phyloP scores from a whole-genome alignment of 2,329 filamentous ascomycete species.

The Pyrenophora graminea region DNA sequence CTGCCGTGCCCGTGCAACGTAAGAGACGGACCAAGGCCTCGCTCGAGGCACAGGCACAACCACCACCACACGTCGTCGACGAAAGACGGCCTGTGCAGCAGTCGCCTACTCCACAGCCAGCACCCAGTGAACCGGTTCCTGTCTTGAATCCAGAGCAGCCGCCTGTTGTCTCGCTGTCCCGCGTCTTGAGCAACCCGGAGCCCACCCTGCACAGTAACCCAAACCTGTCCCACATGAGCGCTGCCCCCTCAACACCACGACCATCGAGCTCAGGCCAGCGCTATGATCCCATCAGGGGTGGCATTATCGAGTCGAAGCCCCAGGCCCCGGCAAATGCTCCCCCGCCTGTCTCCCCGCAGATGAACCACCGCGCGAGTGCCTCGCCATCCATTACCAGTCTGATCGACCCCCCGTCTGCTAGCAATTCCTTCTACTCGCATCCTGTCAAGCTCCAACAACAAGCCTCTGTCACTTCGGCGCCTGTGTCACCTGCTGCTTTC shows the following conservation, averaged over 20 bases:
- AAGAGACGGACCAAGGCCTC: slow-evolving; percentile 54
- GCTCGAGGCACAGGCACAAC: slow-evolving; percentile 33
- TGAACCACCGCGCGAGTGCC: slow-evolving; percentile 77
- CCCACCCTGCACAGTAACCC: slow-evolving; percentile 44
- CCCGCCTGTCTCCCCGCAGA: slow-evolving; percentile 54
- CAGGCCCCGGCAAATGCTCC: slow-evolving; percentile 51
- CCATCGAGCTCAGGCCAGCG: slow-evolving; percentile 74
- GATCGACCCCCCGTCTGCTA: slow-evolving; percentile 68
- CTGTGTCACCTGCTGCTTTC: slow-evolving; percentile 45
- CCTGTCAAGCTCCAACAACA: slow-evolving; percentile 42
- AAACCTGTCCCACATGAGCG: slow-evolving; percentile 45
- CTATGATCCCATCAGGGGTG: slow-evolving; percentile 85
- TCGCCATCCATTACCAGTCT: slow-evolving; percentile 92
- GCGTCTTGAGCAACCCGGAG: slow-evolving; percentile 48
- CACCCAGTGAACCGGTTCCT: slow-evolving; percentile 32
- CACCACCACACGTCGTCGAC: slow-evolving; percentile 30
- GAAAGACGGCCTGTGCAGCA: slow-evolving; percentile 31
- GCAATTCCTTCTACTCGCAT: slow-evolving; percentile 43
- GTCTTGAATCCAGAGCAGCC: slow-evolving; percentile 34
- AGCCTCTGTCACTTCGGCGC: slow-evolving; percentile 46
- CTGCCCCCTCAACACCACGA: slow-evolving; percentile 55
- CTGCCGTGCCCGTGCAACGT: slow-evolving; percentile 50
- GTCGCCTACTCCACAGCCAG: slow-evolving; percentile 35
- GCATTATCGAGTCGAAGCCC: slow-evolving; percentile 51
- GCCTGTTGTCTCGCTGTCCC: slow-evolving; percentile 31